Conservation (phyloP, 345 rosid genomes). For the Hirschfeldia incana region DNA sequence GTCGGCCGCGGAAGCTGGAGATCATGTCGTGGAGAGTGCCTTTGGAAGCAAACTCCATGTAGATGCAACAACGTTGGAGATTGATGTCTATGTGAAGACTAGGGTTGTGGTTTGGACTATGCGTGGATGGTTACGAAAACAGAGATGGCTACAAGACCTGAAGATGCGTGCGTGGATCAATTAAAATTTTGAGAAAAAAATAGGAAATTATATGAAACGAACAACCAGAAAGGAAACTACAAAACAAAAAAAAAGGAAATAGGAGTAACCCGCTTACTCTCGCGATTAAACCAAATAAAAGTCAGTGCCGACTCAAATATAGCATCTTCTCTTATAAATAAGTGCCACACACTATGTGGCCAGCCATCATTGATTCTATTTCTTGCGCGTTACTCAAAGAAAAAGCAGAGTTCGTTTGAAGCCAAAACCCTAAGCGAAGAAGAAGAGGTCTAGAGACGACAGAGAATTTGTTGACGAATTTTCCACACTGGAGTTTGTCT, state of each 20-base stretch:
- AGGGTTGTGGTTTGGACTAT: conserved; percentile 2
- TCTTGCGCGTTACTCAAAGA: not conserved
- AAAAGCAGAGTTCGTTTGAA: not conserved
- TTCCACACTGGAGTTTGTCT: not conserved
- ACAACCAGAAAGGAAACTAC: not conserved
- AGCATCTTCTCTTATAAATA: too few relatives aligned
- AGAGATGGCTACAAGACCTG: too few relatives aligned
- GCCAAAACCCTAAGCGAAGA: not conserved
- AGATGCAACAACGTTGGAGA: not conserved
- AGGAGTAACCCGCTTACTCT: not conserved
- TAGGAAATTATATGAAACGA: not conserved
- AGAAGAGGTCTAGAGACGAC: not conserved
- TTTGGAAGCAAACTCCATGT: conserved; percentile 20
- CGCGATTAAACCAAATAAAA: not conserved
- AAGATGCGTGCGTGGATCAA: too few relatives aligned
- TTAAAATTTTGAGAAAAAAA: not conserved
- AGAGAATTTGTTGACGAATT: not conserved
- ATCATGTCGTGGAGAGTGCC: conserved; percentile 8
- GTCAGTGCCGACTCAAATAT: too few relatives aligned
- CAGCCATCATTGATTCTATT: too few relatives aligned
- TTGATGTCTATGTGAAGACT: not conserved
- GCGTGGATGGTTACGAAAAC: conserved; percentile 7
- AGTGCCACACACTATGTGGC: too few relatives aligned
- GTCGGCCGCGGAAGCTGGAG: not conserved
- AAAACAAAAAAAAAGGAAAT: not conserved